These are phyloP conservation scores for Phytophthora megakarya DNA, from an alignment of 352 stramenopile species.

Conservation along the genomic window DNA sequence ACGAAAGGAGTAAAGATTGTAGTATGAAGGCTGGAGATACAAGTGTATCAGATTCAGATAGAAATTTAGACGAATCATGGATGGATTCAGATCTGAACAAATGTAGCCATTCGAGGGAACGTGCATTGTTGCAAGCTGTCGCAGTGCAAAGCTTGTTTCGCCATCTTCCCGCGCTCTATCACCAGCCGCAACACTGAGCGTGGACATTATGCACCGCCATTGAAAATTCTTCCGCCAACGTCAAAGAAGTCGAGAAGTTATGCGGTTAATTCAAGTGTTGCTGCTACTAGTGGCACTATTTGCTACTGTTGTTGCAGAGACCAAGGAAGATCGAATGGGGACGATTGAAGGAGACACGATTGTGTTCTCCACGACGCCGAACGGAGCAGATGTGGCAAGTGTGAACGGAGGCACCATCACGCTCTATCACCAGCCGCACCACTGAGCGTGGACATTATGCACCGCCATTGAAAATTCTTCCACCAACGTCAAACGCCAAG, in stretches of 20 bases:
- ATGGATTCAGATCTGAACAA: neutral
- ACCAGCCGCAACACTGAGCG: neutral
- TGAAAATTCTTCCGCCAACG: neutral
- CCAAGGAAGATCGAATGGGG: too few relatives aligned
- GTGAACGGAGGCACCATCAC: neutral
- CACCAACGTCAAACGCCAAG: neutral
- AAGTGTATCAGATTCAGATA: neutral
- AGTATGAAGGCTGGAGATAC: neutral
- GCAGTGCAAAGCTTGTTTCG: neutral
- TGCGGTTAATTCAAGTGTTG: neutral
- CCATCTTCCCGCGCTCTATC: neutral
- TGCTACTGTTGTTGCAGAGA: neutral
- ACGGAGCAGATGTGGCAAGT: neutral
- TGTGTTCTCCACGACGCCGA: neutral
- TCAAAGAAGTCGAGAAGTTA: neutral
- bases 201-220: neutral
- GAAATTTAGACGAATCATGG: neutral
- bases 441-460: neutral
- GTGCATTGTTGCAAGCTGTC: neutral
- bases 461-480: neutral
- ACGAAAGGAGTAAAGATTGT: neutral
- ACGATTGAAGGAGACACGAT: neutral
- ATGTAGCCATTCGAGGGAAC: too few relatives aligned
- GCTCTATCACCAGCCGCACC: neutral
- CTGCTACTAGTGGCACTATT: neutral